Evolutionary conservation across 495 filamentous ascomycete species (phyloP).

Genomic region (Evansstolkia leycettana): DNA sequence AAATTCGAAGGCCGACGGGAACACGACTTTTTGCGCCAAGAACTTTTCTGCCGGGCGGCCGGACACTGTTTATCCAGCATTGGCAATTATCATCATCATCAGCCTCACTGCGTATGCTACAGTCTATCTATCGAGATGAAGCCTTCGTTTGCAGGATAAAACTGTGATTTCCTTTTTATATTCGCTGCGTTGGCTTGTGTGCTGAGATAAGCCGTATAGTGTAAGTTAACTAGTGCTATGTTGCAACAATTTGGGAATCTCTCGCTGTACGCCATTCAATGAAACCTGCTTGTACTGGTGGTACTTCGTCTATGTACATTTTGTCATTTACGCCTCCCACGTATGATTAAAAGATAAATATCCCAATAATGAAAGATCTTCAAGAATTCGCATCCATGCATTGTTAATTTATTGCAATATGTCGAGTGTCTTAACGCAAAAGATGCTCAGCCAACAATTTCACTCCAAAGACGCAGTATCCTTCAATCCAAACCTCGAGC

Average conservation of each 20-base stretch:
- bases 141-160: too few relatives aligned
- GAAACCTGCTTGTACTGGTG: conserved; percentile 3
- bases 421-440: too few relatives aligned
- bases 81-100: background rate
- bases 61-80: conserved; percentile 1
- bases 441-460: background rate
- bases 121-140: too few relatives aligned
- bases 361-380: too few relatives aligned
- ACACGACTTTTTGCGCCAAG: conserved; percentile 14
- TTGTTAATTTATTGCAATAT: background rate
- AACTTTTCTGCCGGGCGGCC: conserved; percentile 29
- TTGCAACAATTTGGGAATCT: background rate
- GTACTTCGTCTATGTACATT: conserved; percentile 25
- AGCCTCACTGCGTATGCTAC: too few relatives aligned
- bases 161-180: too few relatives aligned
- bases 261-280: conserved; percentile 23
- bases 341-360: too few relatives aligned
- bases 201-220: too few relatives aligned
- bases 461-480: conserved; percentile 30
- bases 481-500: conserved; percentile 29
- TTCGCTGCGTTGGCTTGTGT: too few relatives aligned
- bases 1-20: background rate
- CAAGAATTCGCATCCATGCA: conserved; percentile 1
- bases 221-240: too few relatives aligned
- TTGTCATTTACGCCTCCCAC: background rate